These are phyloP conservation scores for Colletotrichum sidae DNA, from an alignment of 2,329 filamentous ascomycete species.

Conservation along the genomic window DNA sequence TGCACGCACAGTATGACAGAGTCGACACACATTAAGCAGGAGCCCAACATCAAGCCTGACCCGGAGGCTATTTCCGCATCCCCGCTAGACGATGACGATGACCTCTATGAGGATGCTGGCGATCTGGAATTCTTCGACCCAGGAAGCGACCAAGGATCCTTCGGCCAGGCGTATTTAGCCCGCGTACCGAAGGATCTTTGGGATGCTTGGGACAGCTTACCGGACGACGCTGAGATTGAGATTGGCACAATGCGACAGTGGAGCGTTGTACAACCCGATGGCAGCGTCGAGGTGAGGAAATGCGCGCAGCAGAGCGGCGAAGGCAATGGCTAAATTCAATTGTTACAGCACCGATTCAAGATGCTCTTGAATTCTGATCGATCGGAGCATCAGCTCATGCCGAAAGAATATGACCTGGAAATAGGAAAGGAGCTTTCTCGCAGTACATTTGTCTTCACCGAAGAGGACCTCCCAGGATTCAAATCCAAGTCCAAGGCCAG, in stretches of 20 bases:
- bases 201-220: slow-evolving; percentile 80
- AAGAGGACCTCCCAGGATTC: slow-evolving; percentile 81
- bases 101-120: slow-evolving; percentile 69
- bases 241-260: slow-evolving; percentile 79
- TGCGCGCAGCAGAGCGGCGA: slow-evolving; percentile 3
- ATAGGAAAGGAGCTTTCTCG: slow-evolving; percentile 58
- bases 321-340: neutral
- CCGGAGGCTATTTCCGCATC: slow-evolving; percentile 54
- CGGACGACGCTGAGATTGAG: slow-evolving; percentile 84
- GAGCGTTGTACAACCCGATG: slow-evolving; percentile 64
- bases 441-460: slow-evolving; percentile 93
- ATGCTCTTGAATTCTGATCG: slow-evolving; percentile 77
- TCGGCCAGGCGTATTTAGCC: slow-evolving; percentile 69
- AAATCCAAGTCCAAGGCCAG: slow-evolving; percentile 67
- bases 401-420: slow-evolving; percentile 88
- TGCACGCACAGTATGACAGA: slow-evolving; percentile 33
- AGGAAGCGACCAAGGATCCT: slow-evolving; percentile 41
- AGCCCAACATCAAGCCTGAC: slow-evolving; percentile 60
- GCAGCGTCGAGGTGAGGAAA: slow-evolving; percentile 50
- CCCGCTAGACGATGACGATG: slow-evolving; percentile 71
- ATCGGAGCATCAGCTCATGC: slow-evolving; percentile 78
- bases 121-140: slow-evolving; percentile 68
- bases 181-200: slow-evolving; percentile 84
- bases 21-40: slow-evolving; percentile 42
- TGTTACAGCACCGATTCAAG: slow-evolving; percentile 58